Percentiles rank a stretch among this genome's conserved stretches.
Conservation (phyloP, 441 rosid genomes). For the Flueggea neowawraea region DNA sequence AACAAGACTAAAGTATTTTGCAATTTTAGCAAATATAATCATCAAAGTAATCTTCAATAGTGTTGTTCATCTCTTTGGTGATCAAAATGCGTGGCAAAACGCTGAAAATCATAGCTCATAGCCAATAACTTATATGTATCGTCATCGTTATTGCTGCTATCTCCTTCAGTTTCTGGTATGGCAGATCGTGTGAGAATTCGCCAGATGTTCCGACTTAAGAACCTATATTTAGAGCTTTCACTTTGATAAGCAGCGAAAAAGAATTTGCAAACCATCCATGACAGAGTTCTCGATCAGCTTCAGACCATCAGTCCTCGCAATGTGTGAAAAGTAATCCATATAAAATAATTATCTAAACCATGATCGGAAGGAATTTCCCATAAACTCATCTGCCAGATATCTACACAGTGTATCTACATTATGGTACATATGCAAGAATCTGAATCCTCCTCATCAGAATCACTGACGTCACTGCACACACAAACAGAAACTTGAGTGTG, state of each 20-base stretch:
- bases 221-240: neutral
- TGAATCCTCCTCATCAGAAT: constrained; percentile 73
- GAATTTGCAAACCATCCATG: neutral
- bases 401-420: constrained; percentile 51
- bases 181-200: constrained; percentile 8
- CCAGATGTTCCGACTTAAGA: constrained; percentile 1
- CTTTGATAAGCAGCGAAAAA: constrained; percentile 4
- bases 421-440: constrained; percentile 82
- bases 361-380: constrained; percentile 2
- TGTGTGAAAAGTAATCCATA: neutral
- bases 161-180: constrained; percentile 6
- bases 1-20: no score
- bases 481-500: constrained; percentile 15
- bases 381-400: constrained; percentile 12
- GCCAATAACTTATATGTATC: neutral
- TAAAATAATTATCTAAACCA: constrained; percentile 6
- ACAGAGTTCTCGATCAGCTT: neutral
- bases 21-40: no score
- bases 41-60: no score
- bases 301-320: neutral
- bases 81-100: no score
- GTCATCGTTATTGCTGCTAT: constrained; percentile 1
- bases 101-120: no score
- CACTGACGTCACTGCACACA: constrained; percentile 73
- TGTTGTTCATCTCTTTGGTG: no score